Conservation (phyloP, 2,329 filamentous ascomycete species). For the Cyphellophora europaea region DNA sequence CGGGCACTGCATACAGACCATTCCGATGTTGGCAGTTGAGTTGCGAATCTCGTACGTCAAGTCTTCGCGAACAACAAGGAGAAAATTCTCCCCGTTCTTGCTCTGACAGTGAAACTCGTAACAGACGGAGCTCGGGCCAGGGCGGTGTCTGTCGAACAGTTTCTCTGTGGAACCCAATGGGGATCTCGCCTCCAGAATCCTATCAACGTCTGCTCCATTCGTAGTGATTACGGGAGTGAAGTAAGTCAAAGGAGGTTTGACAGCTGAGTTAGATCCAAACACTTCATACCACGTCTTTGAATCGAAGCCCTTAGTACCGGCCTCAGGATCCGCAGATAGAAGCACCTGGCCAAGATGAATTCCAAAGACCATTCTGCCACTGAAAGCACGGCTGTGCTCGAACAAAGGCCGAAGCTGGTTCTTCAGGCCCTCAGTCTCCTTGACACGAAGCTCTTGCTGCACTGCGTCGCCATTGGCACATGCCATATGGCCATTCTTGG, state of each 20-base stretch:
- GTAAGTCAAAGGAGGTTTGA: constrained; percentile 16
- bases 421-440: constrained; percentile 21
- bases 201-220: constrained; percentile 30
- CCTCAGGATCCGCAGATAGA: constrained; percentile 16
- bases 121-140: constrained; percentile 12
- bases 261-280: constrained; percentile 19
- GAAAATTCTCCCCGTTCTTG: constrained; percentile 21
- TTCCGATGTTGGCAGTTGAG: constrained; percentile 21
- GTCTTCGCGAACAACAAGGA: constrained; percentile 25
- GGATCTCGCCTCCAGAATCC: constrained; percentile 25
- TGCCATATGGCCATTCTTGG: constrained; percentile 8
- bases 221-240: constrained; percentile 30
- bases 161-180: constrained; percentile 6
- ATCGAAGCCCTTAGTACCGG: not conserved
- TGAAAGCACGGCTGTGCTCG: constrained; percentile 24
- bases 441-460: constrained; percentile 3
- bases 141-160: constrained; percentile 7
- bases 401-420: constrained; percentile 22
- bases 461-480: constrained; percentile 6
- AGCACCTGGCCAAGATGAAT: constrained; percentile 28
- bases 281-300: constrained; percentile 20
- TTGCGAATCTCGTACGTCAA: constrained; percentile 23
- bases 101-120: constrained; percentile 33
- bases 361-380: constrained; percentile 26
- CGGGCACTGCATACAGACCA: constrained; percentile 30